Base-by-base conservation (phyloP, 2,329 filamentous ascomycete species). In the Colletotrichum sublineola region DNA sequence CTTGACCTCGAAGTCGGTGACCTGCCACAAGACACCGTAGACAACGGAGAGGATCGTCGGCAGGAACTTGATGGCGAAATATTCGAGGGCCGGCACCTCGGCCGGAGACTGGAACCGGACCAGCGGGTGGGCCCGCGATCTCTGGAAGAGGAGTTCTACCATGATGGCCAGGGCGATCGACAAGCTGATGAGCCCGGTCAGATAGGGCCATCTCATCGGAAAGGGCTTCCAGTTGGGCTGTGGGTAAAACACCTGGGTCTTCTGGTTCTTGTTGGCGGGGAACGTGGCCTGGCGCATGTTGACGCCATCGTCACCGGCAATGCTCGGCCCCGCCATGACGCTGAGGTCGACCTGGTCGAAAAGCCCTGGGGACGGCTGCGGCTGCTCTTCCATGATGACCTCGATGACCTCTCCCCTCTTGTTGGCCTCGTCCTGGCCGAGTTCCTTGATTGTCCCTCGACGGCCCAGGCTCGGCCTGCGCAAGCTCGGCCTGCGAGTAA, bases 201-300 rank as follows among this genome's bases (percentile, higher is more conserved):
- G 83, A 75, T 91, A 92, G 0, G 88, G 88, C 84, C 87, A 88
- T 40, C 88, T 84, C 89, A 92, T 92, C 0, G 87, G 86, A 73
- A 91, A 87, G 0, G 90, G 91, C 77, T 90, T 91, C 91, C 90
- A 92, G 78, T 92, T 88, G 2, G 89, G 88, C 70, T 89, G 87
- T 0, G 90, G 89, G 74, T 89, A 91, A 75, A 90, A 90, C 0
- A 90, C 80, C 67, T 89, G 82, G 0, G 84, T 84, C 63, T 81
- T 82, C 67, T 82, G 79, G 20, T 80, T 78, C 48, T 79, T 80
- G 66, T 48, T 73, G n/a, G 75, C 75, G 4, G 82, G 79, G 55
- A 84, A 81, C 1, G 81, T 84, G 18, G 82, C 81, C 31, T 79
- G 81, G 6, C 81, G 82, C 73, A 79, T 80, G 12, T 78, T 76